Percentiles rank a stretch among this genome's conserved stretches.
Evolutionary conservation across 345 rosid genomes (phyloP).

Genomic region (Geranium rotundifolium): DNA sequence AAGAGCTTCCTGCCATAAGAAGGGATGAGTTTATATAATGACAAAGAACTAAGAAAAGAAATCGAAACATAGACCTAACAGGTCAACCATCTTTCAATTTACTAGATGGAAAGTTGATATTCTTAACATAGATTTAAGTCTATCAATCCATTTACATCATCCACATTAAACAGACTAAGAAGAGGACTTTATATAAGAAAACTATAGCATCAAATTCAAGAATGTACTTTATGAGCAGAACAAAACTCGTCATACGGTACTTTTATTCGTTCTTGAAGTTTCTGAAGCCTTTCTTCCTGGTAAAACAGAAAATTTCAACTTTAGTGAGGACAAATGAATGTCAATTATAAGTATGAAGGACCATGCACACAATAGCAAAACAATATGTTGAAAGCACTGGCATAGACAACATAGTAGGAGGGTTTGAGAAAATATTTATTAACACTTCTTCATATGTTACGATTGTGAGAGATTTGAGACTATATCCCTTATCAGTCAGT

Average conservation of each 20-base stretch:
- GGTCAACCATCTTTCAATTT: too few relatives aligned
- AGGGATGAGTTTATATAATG: background rate
- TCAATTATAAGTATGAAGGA: too few relatives aligned
- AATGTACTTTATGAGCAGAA: slow-evolving; percentile 66
- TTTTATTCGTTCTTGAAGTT: slow-evolving; percentile 63
- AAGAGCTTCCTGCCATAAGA: slow-evolving; percentile 59
- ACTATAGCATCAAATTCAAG: background rate
- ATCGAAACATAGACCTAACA: too few relatives aligned
- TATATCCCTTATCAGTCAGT: background rate
- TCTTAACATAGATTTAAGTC: too few relatives aligned
- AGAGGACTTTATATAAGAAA: slow-evolving; percentile 4
- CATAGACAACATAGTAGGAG: background rate
- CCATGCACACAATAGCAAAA: too few relatives aligned
- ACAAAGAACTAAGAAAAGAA: background rate
- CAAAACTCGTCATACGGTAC: slow-evolving; percentile 75
- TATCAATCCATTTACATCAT: too few relatives aligned
- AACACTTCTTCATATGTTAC: background rate
- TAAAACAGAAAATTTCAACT: slow-evolving; percentile 5
- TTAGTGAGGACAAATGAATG: background rate
- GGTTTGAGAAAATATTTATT: too few relatives aligned
- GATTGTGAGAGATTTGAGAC: too few relatives aligned
- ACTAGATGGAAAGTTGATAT: too few relatives aligned
- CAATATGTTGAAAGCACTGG: too few relatives aligned
- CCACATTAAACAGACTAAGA: too few relatives aligned
- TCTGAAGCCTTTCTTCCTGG: slow-evolving; percentile 68